A percentile compares a stretch with the other conserved stretches of the same genome.
These are phyloP conservation scores for Penicillium concentricum DNA, from an alignment of 2,329 filamentous ascomycete genomes.

Conservation along the genomic window DNA sequence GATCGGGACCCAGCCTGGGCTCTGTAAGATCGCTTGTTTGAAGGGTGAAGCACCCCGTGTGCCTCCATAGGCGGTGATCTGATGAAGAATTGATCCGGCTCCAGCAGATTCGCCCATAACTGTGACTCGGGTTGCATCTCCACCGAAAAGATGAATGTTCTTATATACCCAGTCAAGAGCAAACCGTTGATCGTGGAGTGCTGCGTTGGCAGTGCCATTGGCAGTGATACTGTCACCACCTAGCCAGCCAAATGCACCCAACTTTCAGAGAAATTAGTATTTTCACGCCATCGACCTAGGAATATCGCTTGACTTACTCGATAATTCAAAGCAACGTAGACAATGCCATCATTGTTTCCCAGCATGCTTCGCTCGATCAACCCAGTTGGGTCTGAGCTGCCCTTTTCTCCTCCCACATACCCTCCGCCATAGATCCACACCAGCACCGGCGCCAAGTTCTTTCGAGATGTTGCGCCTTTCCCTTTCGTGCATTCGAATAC, in stretches of 20 bases:
- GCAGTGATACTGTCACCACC: constrained; percentile 45
- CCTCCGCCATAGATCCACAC: constrained; percentile 54
- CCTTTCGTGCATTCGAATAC: constrained; percentile 30
- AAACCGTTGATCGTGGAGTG: constrained; percentile 54
- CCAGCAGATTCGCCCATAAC: constrained; percentile 49
- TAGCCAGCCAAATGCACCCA: constrained; percentile 52
- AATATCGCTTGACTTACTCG: constrained; percentile 27
- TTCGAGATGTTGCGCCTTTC: constrained; percentile 5
- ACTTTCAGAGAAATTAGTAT: constrained; percentile 17
- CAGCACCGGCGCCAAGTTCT: constrained; percentile 32
- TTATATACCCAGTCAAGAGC: constrained; percentile 59
- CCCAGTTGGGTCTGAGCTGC: constrained; percentile 36
- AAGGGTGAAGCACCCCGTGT: constrained; percentile 37
- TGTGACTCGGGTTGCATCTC: constrained; percentile 52
- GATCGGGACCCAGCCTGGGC: constrained; percentile 40
- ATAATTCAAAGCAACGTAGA: constrained; percentile 52
- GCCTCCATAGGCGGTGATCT: constrained; percentile 55
- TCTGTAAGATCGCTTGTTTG: constrained; percentile 46
- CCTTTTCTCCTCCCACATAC: constrained; percentile 43
- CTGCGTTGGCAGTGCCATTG: constrained; percentile 50
- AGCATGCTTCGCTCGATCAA: constrained; percentile 44
- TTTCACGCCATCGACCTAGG: neutral
- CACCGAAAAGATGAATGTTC: constrained; percentile 57
- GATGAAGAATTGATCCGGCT: constrained; percentile 55
- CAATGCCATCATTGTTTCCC: constrained; percentile 40